phyloP scores from a whole-genome alignment of 2,329 filamentous ascomycete species.

The Fusarium setosum region DNA sequence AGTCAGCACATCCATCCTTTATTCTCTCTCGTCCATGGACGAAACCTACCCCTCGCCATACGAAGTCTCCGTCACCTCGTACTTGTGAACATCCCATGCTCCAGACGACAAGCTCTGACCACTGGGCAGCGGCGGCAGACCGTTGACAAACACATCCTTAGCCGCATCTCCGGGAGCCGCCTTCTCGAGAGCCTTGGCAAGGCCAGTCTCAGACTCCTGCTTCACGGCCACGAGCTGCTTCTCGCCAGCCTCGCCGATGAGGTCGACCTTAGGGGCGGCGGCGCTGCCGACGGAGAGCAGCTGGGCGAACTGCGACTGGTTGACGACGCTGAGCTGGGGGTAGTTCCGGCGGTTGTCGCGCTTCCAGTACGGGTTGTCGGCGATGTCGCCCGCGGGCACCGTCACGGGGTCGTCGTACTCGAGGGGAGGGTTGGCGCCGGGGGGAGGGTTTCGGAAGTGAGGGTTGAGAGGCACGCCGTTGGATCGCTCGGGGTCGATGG shows the following conservation, averaged over 20 bases:
- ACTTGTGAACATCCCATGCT: conserved; percentile 75
- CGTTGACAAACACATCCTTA: conserved; percentile 76
- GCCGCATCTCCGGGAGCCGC: conserved; percentile 63
- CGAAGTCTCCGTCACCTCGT: conserved; percentile 73
- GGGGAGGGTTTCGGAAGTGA: conserved; percentile 86
- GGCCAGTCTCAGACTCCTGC: conserved; percentile 78
- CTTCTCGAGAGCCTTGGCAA: conserved; percentile 78
- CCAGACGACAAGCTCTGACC: conserved; percentile 68
- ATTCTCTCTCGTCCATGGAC: not conserved
- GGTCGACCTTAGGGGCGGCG: conserved; percentile 82
- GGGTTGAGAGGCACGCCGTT: conserved; percentile 94
- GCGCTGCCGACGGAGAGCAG: conserved; percentile 88
- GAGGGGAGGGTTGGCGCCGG: conserved; percentile 54
- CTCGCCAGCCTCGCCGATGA: conserved; percentile 72
- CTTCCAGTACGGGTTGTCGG: conserved; percentile 76
- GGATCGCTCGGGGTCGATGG: conserved; percentile 88
- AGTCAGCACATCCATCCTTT: conserved; percentile 29
- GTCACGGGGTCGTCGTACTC: conserved; percentile 59
- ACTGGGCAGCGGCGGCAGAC: conserved; percentile 87
- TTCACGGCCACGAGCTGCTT: conserved; percentile 79
- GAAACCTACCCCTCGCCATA: conserved; percentile 77
- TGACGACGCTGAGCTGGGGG: conserved; percentile 81
- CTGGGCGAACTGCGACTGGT: conserved; percentile 85
- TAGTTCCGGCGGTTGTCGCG: conserved; percentile 88
- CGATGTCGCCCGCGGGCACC: conserved; percentile 65